Base-by-base conservation (phyloP, 257 asterid species). In the Solanum chiquidenum region DNA sequence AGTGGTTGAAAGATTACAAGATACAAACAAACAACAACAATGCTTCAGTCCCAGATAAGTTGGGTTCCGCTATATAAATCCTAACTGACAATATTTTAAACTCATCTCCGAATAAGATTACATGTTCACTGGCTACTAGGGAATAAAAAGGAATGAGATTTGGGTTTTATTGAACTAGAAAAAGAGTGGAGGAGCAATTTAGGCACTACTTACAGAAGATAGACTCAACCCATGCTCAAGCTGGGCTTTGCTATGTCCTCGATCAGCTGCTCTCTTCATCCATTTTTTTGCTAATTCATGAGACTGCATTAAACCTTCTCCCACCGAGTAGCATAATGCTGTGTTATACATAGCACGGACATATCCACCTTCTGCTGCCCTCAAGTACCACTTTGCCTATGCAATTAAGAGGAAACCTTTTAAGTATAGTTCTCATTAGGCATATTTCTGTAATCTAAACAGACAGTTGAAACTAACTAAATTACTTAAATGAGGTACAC, bases 261-360 rank as follows among this genome's bases (percentile, higher is more conserved):
- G 94, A 90, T 96, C 98, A 33, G 99, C 99, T 6, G 99, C 99
- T 76, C 88, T 93, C 91, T 92, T 95, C 99, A 97, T 97, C 99
- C 99, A 97, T 90, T 94, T 96, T 86, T 95, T 94, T 29, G 98
- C 96, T 86, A 91, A 69, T 40, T 88, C 88, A 88, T 92, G 95
- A 46, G 96, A 94, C 88, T 93, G 95, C 42, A 13, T 83, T 69
- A 95, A 83, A 31, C 99, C 99, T 90, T 95, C 96, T 3, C 99
- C 99, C 79, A 90, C 89, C 34, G 93, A 92, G 91, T 93, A 95
- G 94, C 99, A 96, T 71, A 95, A 89, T 88, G 99, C 92, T 2
- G 96, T 91, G 89, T 96, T 96, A 86, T 97, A 95, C 99, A 97
- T 97, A 37, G 99, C 98, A 44, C 98, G 99, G 13, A 89, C 95